Evolutionary conservation across 2,329 filamentous ascomycete species (phyloP), one percentile per base, ranked within the genome.

Genomic region (Macroventuria anomochaeta): DNA sequence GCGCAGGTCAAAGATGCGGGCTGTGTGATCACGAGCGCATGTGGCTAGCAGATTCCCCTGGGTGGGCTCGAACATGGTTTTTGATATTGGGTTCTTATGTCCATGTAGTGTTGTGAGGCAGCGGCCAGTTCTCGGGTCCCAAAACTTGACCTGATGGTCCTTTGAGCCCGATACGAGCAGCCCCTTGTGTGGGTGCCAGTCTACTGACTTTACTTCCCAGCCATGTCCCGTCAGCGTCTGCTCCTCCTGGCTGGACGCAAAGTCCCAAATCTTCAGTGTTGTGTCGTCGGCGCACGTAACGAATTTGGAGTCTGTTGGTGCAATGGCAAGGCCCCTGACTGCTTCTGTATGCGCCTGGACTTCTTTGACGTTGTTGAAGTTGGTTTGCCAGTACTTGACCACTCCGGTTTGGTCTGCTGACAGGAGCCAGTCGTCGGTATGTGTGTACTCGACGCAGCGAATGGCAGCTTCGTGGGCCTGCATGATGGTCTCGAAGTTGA

Each of bases 401-500:
- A 95, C 84, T 51, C 95, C 95, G 64, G 95, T 92, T 74, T 97
- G 93, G 71, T 97, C 95, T 46, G 91, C 93, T 7, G 95, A 97
- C 47, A 99, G 85, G 11, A 99, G 82, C 93, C 95, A 99, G 77
- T 99, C 95, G 71, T 96, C 91, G 66, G 90, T 96, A 76, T 97
- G 91, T 2, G 95, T 96, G 80, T 96, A 99, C 61, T 87, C 86
- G 38, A 93, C 81, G 8, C 89, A 88, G 64, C 91, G 85, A 61
- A 96, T 92, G 31, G 91, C 90, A 49, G 88, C 87, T 76, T 97
- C 93, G 75, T 97, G 93, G 32, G 93, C 93, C 75, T 96, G 93
- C 90, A 97, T 97, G 23, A 99, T 97, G 3, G 95, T 97, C 78
- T 99, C 95, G 67, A 99, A 99, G 75, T 99, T 97, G 83, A 99